Conservation (phyloP, 768 basidiomycete species). For the Filobasidium wieringae region DNA sequence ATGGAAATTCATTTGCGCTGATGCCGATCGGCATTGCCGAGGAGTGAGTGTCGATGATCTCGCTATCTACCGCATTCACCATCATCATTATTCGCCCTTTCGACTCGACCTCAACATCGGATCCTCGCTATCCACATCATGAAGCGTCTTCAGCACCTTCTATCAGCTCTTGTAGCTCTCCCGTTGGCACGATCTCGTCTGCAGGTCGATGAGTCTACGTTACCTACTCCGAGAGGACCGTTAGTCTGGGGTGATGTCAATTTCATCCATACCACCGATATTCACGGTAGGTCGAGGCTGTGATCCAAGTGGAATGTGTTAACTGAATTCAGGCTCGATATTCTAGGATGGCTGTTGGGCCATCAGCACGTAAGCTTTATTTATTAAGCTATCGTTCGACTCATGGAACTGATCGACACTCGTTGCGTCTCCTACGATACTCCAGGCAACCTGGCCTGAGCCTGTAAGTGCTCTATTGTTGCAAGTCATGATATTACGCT, state of each 20-base stretch:
- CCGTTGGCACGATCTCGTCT: too few species aligned
- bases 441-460: slow-evolving; percentile 36
- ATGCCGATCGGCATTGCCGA: too few species aligned
- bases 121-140: too few species aligned
- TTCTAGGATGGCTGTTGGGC: slow-evolving; percentile 58
- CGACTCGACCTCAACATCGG: too few species aligned
- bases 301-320: not conserved
- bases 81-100: too few species aligned
- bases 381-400: not conserved
- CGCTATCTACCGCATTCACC: too few species aligned
- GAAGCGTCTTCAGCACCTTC: too few species aligned
- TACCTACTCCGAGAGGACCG: slow-evolving; percentile 47
- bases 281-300: slow-evolving; percentile 43
- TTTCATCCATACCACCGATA: slow-evolving; percentile 75
- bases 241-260: slow-evolving; percentile 84
- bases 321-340: not conserved
- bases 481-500: not conserved
- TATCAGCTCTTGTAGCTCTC: too few species aligned
- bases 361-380: slow-evolving; percentile 48
- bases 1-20: too few species aligned
- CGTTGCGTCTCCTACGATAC: slow-evolving; percentile 2
- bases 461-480: slow-evolving; percentile 22
- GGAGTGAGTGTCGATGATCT: too few species aligned
- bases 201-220: not conserved
- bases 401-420: not conserved